A percentile compares a stretch with the other conserved stretches of the same genome.
Conservation (phyloP, 2,329 filamentous ascomycete genomes). For the Xylariomycetidae sp. region DNA sequence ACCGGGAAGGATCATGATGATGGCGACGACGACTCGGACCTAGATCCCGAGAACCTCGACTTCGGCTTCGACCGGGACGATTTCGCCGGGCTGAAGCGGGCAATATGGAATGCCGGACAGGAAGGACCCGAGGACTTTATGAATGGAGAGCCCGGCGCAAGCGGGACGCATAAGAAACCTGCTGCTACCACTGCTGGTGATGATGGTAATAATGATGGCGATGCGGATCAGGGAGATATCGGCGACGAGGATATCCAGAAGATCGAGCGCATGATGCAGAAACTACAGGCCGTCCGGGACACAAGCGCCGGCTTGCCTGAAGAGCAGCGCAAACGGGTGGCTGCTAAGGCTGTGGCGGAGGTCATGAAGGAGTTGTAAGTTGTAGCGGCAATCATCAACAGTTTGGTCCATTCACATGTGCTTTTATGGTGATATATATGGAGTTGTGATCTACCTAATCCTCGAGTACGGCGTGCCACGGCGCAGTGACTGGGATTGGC, state of each 20-base stretch:
- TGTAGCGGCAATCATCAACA: too few relatives aligned
- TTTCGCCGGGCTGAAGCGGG: slow-evolving; percentile 46
- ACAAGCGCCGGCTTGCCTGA: slow-evolving; percentile 55
- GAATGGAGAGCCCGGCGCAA: slow-evolving; percentile 14
- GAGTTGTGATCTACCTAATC: too few relatives aligned
- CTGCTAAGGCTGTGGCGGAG: slow-evolving; percentile 57
- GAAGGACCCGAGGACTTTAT: slow-evolving; percentile 17
- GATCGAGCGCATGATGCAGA: slow-evolving; percentile 60
- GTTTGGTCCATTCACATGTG: too few relatives aligned
- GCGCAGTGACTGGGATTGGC: too few relatives aligned
- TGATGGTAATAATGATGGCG: slow-evolving; percentile 21
- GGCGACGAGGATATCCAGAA: slow-evolving; percentile 51
- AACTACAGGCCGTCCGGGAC: slow-evolving; percentile 57
- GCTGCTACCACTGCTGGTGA: slow-evolving; percentile 13
- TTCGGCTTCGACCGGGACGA: slow-evolving; percentile 50
- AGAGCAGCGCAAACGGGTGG: slow-evolving; percentile 56
- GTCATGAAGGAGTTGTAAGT: slow-evolving; percentile 60
- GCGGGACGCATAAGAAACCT: slow-evolving; percentile 9
- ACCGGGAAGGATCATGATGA: slow-evolving; percentile 16
- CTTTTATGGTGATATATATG: too few relatives aligned
- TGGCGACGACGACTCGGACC: slow-evolving; percentile 19
- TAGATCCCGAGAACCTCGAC: slow-evolving; percentile 44
- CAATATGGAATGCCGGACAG: slow-evolving; percentile 42
- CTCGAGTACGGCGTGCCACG: too few relatives aligned
- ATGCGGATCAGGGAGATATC: slow-evolving; percentile 13